These are phyloP conservation scores for Picea mariana DNA, from an alignment of 83 land plant genomes.

Conservation along the genomic window DNA sequence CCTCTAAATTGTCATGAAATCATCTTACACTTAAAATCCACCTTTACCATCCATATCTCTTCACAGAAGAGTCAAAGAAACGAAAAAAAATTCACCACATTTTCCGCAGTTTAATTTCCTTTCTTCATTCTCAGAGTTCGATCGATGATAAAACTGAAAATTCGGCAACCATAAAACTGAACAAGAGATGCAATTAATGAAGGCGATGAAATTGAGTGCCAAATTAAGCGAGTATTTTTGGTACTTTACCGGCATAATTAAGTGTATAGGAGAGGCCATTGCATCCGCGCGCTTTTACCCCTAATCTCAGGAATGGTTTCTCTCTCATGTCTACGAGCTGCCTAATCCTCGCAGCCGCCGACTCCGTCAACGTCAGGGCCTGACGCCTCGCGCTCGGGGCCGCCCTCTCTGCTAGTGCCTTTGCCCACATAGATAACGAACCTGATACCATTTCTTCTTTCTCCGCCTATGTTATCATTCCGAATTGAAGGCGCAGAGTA, in stretches of 20 bases:
- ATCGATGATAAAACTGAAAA: not conserved
- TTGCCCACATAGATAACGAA: no score
- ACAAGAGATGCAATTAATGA: not conserved
- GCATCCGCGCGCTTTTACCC: slow-evolving; percentile 87
- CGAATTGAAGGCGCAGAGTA: no score
- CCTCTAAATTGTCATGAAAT: no score
- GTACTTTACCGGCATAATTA: slow-evolving; percentile 62
- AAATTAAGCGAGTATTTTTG: not conserved
- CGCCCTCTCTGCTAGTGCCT: slow-evolving; percentile 4
- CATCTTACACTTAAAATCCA: no score
- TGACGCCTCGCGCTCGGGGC: slow-evolving; percentile 24
- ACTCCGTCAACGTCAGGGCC: slow-evolving; percentile 53
- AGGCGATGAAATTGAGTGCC: not conserved
- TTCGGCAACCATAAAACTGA: not conserved
- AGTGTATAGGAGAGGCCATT: slow-evolving; percentile 80
- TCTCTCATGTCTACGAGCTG: slow-evolving; percentile 56
- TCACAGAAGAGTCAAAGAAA: no score
- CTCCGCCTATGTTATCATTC: no score
- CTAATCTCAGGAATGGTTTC: slow-evolving; percentile 58
- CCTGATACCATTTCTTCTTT: no score
- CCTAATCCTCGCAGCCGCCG: slow-evolving; percentile 62
- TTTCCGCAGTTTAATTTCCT: no score
- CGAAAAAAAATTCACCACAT: no score
- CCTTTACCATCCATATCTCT: no score
- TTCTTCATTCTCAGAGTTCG: not conserved